Base-by-base conservation (phyloP, 2,329 filamentous ascomycete genomes). In the Colletotrichum sp. region DNA sequence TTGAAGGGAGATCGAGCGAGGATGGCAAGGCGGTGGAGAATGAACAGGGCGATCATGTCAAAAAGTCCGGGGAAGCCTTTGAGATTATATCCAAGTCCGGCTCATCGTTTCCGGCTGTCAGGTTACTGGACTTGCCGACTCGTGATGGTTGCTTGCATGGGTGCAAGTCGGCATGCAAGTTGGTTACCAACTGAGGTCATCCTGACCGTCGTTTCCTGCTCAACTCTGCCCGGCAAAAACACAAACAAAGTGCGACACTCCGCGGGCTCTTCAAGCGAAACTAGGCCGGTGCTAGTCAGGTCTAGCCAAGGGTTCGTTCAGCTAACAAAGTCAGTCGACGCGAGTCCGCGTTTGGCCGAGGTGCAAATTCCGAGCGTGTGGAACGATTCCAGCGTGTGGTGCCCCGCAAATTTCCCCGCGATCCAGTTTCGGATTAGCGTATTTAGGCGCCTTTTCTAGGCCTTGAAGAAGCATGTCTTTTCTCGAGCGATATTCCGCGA, bases 401-500 rank as follows among this genome's bases (percentile, higher is more conserved):
- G n/a, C 48, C 32, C 60, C 71, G 65, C 65, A 28, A 24, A 63
- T 24, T 59, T 64, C 71, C 71, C 72, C 60, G 60, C 72, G 61
- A 61, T 65, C 59, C 32, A 13, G 6, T 16, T 65, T 60, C 18
- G 32, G 59, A 59, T 30, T 70, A 74, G 71, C n/a, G 57, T n/a
- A 7, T 52, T 61, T 24, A 36, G 21, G 18, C n/a, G 4, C n/a
- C 14, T 34, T 7, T 39, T 32, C 21, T 57, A 24, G n/a, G 6
- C 21, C 16, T 30, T n/a, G 32, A 26, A 26, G 28, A 28, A 70
- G 18, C 1, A 18, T 55, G 21, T 36, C 66, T 68, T 71, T 74
- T 24, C n/a, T 52, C 43, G 43, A 74, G 76, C 80, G 80, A 79
- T 75, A 76, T 64, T 80, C 80, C 79, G 79, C 79, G 79, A 78